phyloP scores from a whole-genome alignment of 768 basidiomycete species.

The Leccinum obscurum region DNA sequence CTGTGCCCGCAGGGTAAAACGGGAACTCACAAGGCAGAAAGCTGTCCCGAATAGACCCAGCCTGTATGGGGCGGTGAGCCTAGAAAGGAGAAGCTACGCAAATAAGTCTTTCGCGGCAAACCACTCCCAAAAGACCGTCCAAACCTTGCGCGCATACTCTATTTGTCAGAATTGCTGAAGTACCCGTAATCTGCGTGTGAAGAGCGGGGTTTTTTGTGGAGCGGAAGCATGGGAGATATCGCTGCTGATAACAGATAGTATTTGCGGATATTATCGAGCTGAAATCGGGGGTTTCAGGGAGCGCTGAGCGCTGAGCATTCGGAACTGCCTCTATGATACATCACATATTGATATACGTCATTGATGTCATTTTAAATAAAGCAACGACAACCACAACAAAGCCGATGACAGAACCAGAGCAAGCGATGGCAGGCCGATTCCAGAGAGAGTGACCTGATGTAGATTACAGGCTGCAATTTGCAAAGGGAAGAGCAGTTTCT shows the following conservation, averaged over 20 bases:
- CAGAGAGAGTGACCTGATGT: constrained; percentile 50
- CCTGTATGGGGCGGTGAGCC: constrained; percentile 31
- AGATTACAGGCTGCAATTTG: constrained; percentile 67
- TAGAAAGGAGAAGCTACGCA: constrained; percentile 58
- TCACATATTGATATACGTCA: neutral
- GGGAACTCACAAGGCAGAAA: constrained; percentile 69
- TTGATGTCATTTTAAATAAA: neutral
- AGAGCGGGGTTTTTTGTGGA: constrained; percentile 12
- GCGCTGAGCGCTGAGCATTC: constrained; percentile 60
- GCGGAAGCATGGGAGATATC: constrained; percentile 3
- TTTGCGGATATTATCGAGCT: constrained; percentile 9
- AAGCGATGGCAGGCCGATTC: constrained; percentile 73
- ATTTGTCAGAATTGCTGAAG: constrained; percentile 39
- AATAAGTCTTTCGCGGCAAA: constrained; percentile 83
- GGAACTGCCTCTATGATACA: constrained; percentile 67
- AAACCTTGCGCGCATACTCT: constrained; percentile 47
- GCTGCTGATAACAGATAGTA: neutral
- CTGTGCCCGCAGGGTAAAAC: constrained; percentile 87
- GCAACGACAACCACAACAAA: constrained; percentile 67
- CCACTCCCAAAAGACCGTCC: constrained; percentile 42
- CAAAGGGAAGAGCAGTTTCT: constrained; percentile 83
- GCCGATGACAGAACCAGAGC: constrained; percentile 76
- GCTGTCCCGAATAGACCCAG: constrained; percentile 12
- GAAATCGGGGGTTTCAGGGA: constrained; percentile 17
- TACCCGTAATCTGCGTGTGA: constrained; percentile 38